A percentile compares a stretch with the other conserved stretches of the same genome.
Evolutionary conservation across 345 rosid genomes (phyloP).

Genomic region (Bruguiera gymnorhiza): DNA sequence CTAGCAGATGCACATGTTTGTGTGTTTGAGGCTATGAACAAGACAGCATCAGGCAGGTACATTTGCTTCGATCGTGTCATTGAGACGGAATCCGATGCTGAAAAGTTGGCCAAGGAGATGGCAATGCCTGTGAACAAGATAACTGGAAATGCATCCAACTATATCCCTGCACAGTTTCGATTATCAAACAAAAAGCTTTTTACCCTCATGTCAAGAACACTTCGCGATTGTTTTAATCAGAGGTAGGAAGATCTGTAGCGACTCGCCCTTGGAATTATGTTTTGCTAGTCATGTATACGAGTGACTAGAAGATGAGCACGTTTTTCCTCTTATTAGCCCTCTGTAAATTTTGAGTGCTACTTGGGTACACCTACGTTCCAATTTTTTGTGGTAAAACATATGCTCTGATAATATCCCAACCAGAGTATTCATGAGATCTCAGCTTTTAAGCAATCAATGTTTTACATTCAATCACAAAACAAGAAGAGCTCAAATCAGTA

Average conservation of each 20-base stretch:
- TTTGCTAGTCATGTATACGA: neutral
- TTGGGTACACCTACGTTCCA: no score
- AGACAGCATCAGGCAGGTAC: slow-evolving; percentile 61
- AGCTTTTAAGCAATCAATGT: no score
- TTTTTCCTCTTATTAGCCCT: neutral
- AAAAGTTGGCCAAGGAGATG: slow-evolving; percentile 42
- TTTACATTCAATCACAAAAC: no score
- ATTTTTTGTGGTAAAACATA: no score
- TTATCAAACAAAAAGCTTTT: slow-evolving; percentile 55
- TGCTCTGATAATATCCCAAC: no score
- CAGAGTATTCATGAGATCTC: no score
- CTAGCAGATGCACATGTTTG: slow-evolving; percentile 65
- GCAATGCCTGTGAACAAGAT: slow-evolving; percentile 53
- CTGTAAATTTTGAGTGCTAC: no score
- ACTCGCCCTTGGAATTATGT: neutral
- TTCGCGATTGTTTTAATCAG: slow-evolving; percentile 34
- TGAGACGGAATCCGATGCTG: slow-evolving; percentile 37
- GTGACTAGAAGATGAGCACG: neutral
- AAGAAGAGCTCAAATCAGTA: no score
- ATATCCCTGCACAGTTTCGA: slow-evolving; percentile 8
- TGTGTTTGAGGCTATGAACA: slow-evolving; percentile 55
- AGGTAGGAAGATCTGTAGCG: neutral
- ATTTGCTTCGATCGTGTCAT: slow-evolving; percentile 64
- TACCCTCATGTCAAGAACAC: slow-evolving; percentile 49
- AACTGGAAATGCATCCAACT: slow-evolving; percentile 24